Evolutionary conservation across 805 yeast genomes (phyloP), one percentile per base, ranked within the genome.

Genomic region (Cyberlindnera mycetangii): DNA sequence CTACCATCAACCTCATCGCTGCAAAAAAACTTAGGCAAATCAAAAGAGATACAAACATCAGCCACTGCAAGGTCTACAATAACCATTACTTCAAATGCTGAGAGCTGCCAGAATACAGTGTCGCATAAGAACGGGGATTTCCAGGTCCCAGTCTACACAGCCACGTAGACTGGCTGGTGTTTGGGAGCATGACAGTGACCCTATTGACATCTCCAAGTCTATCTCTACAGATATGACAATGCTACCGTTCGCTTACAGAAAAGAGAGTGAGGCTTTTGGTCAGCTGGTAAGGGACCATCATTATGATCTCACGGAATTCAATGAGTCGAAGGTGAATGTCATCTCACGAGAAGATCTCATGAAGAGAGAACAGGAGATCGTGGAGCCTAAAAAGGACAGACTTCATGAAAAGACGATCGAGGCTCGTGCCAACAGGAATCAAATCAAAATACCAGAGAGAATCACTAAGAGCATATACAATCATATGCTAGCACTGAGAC

Each of bases 381-480:
- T 20, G 39, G 30, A 17, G 42, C n/a, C 2, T 32, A 27, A 4
- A 36, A 30, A n/a, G 22, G 27, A 19, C 39, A 41, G 92, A 55
- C 64, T 83, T 5, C 75, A 81, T 52, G 77, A 77, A 0, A 65
- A 66, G 18, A 87, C 95, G 0, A 46, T 79, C 5, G 52, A 59
- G 36, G 95, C 84, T 0, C 69, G 81, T 46, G 76, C 75, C 34
- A 58, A 60, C 17, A 71, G 80, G 39, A 55, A 62, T 3, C 81
- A 78, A 41, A 61, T 83, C 5, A 64, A 62, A 39, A 58, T 89
- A 15, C 95, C 95, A 0, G 65, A 66, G 1, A 66, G 59, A 4
- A 69, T 89, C 4, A 66, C 88, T 1, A 69, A 74, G 28, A 73
- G 76, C 0, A 83, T 89, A 33, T 74, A 79, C 48, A 75, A 83